These are phyloP conservation scores for Thraustotheca clavata DNA, from an alignment of 352 stramenopile genomes.

Conservation along the genomic window DNA sequence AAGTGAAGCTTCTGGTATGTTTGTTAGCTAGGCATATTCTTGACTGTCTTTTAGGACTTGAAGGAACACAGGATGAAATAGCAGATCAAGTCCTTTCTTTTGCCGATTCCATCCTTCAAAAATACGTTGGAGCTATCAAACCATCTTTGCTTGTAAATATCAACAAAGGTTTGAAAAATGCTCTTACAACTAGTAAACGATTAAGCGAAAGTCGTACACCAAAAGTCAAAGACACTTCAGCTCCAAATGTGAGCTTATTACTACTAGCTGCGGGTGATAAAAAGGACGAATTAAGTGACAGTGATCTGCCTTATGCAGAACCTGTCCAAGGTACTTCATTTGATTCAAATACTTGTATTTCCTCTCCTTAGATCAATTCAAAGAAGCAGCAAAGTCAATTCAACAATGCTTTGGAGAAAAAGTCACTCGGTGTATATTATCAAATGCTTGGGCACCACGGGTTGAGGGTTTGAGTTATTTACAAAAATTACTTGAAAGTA, in stretches of 20 bases:
- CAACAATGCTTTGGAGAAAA: slow-evolving; percentile 61
- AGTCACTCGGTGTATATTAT: slow-evolving; percentile 63
- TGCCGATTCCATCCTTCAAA: slow-evolving; percentile 61
- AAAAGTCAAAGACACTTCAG: slow-evolving; percentile 21
- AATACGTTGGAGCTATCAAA: slow-evolving; percentile 58
- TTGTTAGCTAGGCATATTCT: neutral
- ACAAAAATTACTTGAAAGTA: slow-evolving; percentile 52
- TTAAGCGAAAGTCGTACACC: slow-evolving; percentile 23
- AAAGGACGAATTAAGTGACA: slow-evolving; percentile 26
- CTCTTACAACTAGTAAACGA: slow-evolving; percentile 55
- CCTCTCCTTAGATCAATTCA: slow-evolving; percentile 39
- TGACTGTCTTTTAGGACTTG: slow-evolving; percentile 34
- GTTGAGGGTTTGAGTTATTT: slow-evolving; percentile 72
- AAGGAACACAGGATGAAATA: slow-evolving; percentile 43
- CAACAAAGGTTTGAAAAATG: slow-evolving; percentile 66
- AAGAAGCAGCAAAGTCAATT: slow-evolving; percentile 35
- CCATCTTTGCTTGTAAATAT: slow-evolving; percentile 74
- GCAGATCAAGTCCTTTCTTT: slow-evolving; percentile 70
- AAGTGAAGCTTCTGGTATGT: slow-evolving; percentile 60
- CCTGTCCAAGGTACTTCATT: slow-evolving; percentile 25
- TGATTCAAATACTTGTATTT: neutral
- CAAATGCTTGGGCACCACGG: slow-evolving; percentile 67
- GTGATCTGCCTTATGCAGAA: slow-evolving; percentile 72
- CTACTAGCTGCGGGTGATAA: neutral
- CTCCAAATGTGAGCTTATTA: slow-evolving; percentile 16